Base-by-base conservation (phyloP, 176 grass and related monocot species). In the Avena insularis region DNA sequence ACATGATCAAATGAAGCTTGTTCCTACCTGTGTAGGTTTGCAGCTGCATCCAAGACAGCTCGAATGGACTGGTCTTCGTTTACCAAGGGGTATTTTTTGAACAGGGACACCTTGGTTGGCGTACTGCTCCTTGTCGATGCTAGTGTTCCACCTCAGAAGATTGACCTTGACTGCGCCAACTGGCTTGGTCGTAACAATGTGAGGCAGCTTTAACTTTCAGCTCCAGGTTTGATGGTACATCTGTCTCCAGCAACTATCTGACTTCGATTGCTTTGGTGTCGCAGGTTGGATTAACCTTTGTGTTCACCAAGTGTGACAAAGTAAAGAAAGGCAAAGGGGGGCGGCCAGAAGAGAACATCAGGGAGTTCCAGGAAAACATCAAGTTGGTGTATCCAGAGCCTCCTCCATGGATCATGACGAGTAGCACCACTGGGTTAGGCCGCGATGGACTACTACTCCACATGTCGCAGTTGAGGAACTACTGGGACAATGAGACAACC, bases 231-330 rank as follows among this genome's bases (percentile, higher is more conserved):
- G 31, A 33, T 33, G 31, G 31, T 33, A 33, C 31, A 33, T 33
- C 31, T 33, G 31, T 33, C 31, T 35, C 33, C 33, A 35, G 3
- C 33, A 35, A 35, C 33, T 35, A 35, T 35, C 33, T 35, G 33
- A 35, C 2, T 35, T 4, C 33, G 33, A 35, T 35, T 35, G 33
- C 33, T 35, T 35, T 35, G 33, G 33, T 35, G 33, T 35, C 33
- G 33, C 33, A 35, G 33, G 33, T 35, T 3, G 33, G 33, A 35
- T 35, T 35, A 35, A 35, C 33, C 33, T 35, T 93, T 94, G 92
- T 99, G 16, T 99, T 96, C 90, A 99, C 94, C 17, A 99, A 99
- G 91, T 99, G 97, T 4, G 97, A 99, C 89, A 99, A 98, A 93
- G 74, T 85, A 21, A 98, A 91, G 88, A 86, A 85, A 25, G 90